Base-by-base conservation (phyloP, 1,284 basidiomycete species). In the Moniliophthora roreri region DNA sequence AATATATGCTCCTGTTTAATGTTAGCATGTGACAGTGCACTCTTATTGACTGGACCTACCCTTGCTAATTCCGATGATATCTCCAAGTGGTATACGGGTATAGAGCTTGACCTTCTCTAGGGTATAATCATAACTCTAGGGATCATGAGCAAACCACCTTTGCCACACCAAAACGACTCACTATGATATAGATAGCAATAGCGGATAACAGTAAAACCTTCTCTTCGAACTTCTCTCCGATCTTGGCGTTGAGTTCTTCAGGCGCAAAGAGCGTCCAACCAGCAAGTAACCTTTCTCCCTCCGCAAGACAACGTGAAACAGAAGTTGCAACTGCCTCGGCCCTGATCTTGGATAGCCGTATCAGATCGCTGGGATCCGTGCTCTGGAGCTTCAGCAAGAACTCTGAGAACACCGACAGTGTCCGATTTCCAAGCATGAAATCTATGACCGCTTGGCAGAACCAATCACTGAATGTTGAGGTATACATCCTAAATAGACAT, bases 231-330 rank as follows among this genome's bases (percentile, higher is more conserved):
- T 84, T 88, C 50, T 87, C 78, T 18, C 83, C 82, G n/a, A 88
- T 69, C 65, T 76, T 88, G 38, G 76, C 73, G 63, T 91, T 91
- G 40, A 91, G 66, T 55, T 90, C 84, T 57, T 85, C 80, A 0
- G 96, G 95, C 0, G 93, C 85, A 62, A 98, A 86, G 20, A 98
- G 67, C 0, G 94, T 98, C 95, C 96, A 98, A 1, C 93, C 96
- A 2, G 82, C 87, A 3, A 95, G 65, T 36, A 92, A 70, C 4
- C 80, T 74, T 66, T 98, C 96, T 18, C 87, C 91, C 59, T 95
- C 92, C 6, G 79, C 74, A 9, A 98, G 69, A 9, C 96, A 89
- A 16, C 91, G 81, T 0, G 87, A 84, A 1, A 93, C 85, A 48
- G 87, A 90, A 0, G 88, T 93, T 21, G 95, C 93, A 61, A 97